Evolutionary conservation across 305 asterid genomes (phyloP), one percentile per base, ranked within the genome.

Genomic region (Solanum hybrid): DNA sequence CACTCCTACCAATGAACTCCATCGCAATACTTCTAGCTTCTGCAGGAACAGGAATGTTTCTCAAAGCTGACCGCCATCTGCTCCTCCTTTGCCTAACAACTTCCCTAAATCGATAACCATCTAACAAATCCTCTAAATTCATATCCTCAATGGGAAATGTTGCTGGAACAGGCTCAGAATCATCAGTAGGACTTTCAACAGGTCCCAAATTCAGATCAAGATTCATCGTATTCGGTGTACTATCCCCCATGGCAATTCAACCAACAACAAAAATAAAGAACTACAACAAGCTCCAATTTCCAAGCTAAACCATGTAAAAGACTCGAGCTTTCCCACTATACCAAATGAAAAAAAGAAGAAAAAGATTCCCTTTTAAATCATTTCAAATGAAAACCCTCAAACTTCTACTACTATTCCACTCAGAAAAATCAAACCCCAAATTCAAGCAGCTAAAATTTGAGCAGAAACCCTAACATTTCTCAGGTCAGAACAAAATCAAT

Each of bases 201-300:
- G 98, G 98, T 71, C 96, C 98, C 93, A 96, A 91, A 91, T 96
- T 96, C 91, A 96, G 97, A 93, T 96, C 98, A 77, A 96, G 95
- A 92, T 96, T 95, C 96, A 94, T 93, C 0, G 95, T 78, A 89
- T 87, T 92, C 6, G 90, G 90, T 71, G 92, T 90, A 86, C 94
- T 97, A 56, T 95, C 96, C 10, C 91, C 97, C 98, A 95, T 95
- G 37, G 73, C 85, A 86, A 72, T 90, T 37, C 85, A 85, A 89
- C 40, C 19, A 56, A 37, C 19, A 56, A 34, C 71, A 85, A 86
- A 66, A 82, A 24, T 3, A 78, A 40, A 14, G 11, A 80, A 4
- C 51, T 27, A 24, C 84, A 15, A n/a, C 72, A 86, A 60, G 5
- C 42, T 66, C 64, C 64, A 79, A 56, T 12, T 82, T 75, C 85